Evolutionary conservation across 2,329 filamentous ascomycete species (phyloP), one percentile per base, ranked within the genome.

Genomic region (Ophiosphaerella herpotricha): DNA sequence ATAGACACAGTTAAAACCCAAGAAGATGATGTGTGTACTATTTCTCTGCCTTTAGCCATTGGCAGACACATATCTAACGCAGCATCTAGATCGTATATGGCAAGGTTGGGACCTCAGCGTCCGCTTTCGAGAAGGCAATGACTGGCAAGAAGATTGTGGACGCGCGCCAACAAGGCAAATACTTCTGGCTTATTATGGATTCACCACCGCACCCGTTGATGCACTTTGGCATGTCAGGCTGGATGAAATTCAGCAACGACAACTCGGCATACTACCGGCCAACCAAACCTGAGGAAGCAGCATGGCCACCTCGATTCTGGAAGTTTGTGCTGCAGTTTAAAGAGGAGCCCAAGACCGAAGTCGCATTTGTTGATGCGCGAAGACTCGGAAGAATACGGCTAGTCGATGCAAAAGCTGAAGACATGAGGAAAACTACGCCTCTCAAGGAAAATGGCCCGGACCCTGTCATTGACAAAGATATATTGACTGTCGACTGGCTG

Each of bases 391-490:
- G 93, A 40, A 84, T 97, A 36, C 81, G 92, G 11, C 80, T 97
- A 11, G 85, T 99, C 5, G 84, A 97, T 71, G 95, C 89, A 57
- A 83, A 85, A 3, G 92, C 83, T 0, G 81, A 85, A 2, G 80
- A 90, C 31, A 95, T 97, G 62, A 80, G 93, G 46, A 82, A 88
- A 16, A 77, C 87, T 50, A 86, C 85, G 0, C 94, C 94, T 0
- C 78, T 99, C 2, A 88, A 89, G 32, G 90, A 96, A 70, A 97
- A 97, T 66, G 94, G 94, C 0, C 93, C 94, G 0, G 94, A 99
- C 75, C 94, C 94, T 0, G 88, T 97, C 0, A 79, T 90, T 1
- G 92, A 97, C 67, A 85, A 84, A 53, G 85, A 91, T 38, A 73
- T 85, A 1, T 83, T 97, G 56, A 95, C 90, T 0, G 82, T 88